Conservation (phyloP, 805 yeast genomes). For the Schizosaccharomyces japonicus region DNA sequence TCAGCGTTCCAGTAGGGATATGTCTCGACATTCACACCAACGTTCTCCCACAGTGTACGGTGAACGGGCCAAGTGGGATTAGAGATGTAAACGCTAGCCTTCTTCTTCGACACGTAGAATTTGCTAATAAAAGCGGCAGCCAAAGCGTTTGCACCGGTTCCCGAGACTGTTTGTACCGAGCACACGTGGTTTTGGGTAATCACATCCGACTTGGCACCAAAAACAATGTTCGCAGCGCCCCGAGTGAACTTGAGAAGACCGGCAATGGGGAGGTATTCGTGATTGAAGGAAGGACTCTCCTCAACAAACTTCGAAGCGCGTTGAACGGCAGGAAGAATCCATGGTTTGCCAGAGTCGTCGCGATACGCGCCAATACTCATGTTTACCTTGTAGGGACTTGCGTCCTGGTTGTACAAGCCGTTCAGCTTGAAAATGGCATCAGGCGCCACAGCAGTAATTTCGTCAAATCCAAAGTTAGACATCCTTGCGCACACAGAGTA, state of each 20-base stretch:
- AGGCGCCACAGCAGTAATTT: constrained; percentile 41
- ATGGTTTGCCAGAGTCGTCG: constrained; percentile 68
- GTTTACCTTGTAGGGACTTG: constrained; percentile 23
- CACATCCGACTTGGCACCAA: constrained; percentile 38
- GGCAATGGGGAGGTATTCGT: constrained; percentile 67
- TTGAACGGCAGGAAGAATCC: constrained; percentile 56
- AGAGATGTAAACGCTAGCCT: constrained; percentile 38
- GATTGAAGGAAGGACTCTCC: constrained; percentile 45
- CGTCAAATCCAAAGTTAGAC: constrained; percentile 10
- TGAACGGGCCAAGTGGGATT: constrained; percentile 93
- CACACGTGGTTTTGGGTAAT: constrained; percentile 13
- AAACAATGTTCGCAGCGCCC: constrained; percentile 44
- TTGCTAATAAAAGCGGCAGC: constrained; percentile 48
- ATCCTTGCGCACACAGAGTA: background rate
- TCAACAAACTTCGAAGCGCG: constrained; percentile 42
- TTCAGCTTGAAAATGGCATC: constrained; percentile 54
- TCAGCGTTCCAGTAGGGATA: constrained; percentile 49
- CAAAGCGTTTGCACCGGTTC: constrained; percentile 78
- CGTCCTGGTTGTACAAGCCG: constrained; percentile 47
- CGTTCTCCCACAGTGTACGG: constrained; percentile 47
- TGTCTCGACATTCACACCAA: constrained; percentile 36
- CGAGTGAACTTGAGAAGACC: constrained; percentile 47
- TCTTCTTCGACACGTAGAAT: constrained; percentile 11
- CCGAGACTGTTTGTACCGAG: constrained; percentile 57
- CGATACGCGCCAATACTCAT: constrained; percentile 81